Evolutionary conservation across 2,329 filamentous ascomycete genomes (phyloP), one percentile per base, ranked within the genome.

Genomic region (Fusarium bulbicola): DNA sequence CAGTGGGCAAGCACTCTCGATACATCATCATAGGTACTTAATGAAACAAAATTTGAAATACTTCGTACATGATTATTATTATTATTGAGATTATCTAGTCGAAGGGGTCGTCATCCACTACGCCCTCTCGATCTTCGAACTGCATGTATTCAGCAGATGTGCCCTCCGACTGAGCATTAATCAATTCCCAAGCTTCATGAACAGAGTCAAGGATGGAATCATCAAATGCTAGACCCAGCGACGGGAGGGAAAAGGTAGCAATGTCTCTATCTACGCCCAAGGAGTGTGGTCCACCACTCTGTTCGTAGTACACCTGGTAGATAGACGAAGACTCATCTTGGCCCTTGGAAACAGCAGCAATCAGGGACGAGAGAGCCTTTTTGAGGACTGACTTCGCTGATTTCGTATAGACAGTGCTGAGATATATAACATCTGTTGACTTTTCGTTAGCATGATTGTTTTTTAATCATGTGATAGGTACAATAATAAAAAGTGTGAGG

Each of bases 61-160:
- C 53, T 49, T 54, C 36, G 16, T 57, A 43, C 34, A 45, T 63
- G 36, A 59, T 62, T 59, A 60, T 64, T 50, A 20, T 39, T 18
- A 21, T 39, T 18, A 28, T 36, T 28, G 28, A 30, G 20, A 20
- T 72, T 63, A 59, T 73, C 59, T 74, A 78, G 58, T 89, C 84
- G 70, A 87, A 88, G 54, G 85, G 80, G 61, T 89, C 86, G 42
- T 90, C 87, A 62, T 93, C 90, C 37, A 88, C 88, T 66, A 82
- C 84, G 20, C 86, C 87, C 78, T 95, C 91, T 30, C 94, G 88
- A 67, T 96, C 93, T 54, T 92, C 88, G 80, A 97, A 97, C 26
- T 88, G 85, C 88, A 98, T 91, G 77, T 96, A 98, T 49, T 88
- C 82, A 15, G 72, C 75, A 11, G 77, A 80, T 24, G 84, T 83